Conservation (phyloP, 148 eudicot genomes). For the Oxyria digyna region DNA sequence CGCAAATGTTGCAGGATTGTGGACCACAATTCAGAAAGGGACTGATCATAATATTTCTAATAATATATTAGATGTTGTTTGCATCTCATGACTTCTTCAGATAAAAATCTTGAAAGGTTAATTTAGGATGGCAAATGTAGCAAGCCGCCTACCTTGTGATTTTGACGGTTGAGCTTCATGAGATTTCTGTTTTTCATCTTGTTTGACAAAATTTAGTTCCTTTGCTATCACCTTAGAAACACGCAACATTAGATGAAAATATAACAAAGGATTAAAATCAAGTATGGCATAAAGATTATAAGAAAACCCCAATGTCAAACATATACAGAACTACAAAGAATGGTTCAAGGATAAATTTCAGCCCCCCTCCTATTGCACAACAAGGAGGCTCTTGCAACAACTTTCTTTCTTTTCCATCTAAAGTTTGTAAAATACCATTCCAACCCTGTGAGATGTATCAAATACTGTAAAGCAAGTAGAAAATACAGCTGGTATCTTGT, state of each 20-base stretch:
- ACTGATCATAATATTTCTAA: neutral
- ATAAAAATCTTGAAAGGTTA: neutral
- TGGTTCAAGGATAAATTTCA: neutral
- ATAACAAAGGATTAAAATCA: neutral
- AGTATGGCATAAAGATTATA: neutral
- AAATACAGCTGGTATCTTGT: neutral
- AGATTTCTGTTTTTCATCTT: conserved; percentile 15
- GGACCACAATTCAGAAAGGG: neutral
- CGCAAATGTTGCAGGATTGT: neutral
- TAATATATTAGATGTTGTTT: neutral
- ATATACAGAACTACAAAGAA: neutral
- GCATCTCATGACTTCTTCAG: neutral
- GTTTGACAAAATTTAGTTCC: conserved; percentile 45
- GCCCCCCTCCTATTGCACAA: neutral
- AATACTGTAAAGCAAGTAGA: neutral
- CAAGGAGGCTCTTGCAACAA: neutral
- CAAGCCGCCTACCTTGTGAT: conserved; percentile 12
- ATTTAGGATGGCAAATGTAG: neutral
- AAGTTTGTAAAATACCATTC: neutral
- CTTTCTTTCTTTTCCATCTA: neutral
- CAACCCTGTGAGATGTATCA: neutral
- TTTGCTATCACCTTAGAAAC: conserved; percentile 35
- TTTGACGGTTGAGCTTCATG: conserved; percentile 14
- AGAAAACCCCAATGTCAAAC: neutral
- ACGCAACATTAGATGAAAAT: neutral